Conservation (phyloP, 306 rosid species). For the Argentina anserina region DNA sequence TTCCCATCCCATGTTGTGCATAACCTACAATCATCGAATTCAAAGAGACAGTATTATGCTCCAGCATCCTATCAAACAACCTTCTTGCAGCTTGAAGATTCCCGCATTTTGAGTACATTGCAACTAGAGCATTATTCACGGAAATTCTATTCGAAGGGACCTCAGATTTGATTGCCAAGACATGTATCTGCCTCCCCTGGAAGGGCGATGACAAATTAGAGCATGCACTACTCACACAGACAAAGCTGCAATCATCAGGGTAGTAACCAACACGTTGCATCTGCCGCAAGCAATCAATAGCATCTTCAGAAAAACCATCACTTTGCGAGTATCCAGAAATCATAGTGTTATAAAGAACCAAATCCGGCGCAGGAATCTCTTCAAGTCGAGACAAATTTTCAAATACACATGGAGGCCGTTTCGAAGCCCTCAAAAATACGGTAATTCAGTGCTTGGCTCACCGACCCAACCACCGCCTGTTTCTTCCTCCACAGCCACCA, state of each 20-base stretch:
- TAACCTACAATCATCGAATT: conserved; percentile 79
- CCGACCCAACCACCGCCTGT: too few species aligned
- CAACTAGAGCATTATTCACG: conserved; percentile 66
- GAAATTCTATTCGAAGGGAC: conserved; percentile 61
- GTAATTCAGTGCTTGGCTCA: too few species aligned
- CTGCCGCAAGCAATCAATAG: conserved; percentile 48
- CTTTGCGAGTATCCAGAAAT: conserved; percentile 74
- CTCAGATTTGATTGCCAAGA: conserved; percentile 64
- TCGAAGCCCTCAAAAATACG: too few species aligned
- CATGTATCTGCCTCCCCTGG: conserved; percentile 70
- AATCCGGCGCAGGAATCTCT: conserved; percentile 66
- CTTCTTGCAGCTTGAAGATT: conserved; percentile 66
- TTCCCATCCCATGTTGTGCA: conserved; percentile 72
- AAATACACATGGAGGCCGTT: too few species aligned
- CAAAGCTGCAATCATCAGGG: conserved; percentile 78
- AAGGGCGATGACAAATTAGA: conserved; percentile 74
- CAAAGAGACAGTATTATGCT: conserved; percentile 54
- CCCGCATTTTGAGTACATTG: conserved; percentile 88
- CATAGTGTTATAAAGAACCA: conserved; percentile 85
- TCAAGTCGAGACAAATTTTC: too few species aligned
- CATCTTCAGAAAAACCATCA: conserved; percentile 62
- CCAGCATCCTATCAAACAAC: conserved; percentile 64
- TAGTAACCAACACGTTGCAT: conserved; percentile 55
- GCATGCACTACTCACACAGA: conserved; percentile 70
- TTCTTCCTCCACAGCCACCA: too few species aligned